Conservation (phyloP, 2,329 filamentous ascomycete genomes). For the Paecilomyces sp. region DNA sequence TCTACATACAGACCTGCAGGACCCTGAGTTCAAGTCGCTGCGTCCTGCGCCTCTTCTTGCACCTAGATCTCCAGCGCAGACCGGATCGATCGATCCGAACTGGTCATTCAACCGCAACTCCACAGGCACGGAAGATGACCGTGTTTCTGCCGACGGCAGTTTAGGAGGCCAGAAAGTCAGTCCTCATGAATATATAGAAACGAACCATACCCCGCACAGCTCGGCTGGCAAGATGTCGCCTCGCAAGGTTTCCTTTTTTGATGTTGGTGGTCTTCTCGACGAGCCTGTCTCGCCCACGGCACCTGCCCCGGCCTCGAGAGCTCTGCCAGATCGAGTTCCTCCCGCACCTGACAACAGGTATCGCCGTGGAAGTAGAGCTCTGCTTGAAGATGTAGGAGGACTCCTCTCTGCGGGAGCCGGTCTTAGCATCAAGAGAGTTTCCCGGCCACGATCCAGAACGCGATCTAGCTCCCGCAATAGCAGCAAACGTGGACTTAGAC, state of each 20-base stretch:
- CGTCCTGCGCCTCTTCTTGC: constrained; percentile 33
- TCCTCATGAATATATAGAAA: constrained; percentile 27
- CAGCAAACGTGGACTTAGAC: constrained; percentile 9
- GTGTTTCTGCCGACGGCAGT: constrained; percentile 19
- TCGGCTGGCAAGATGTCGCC: constrained; percentile 39
- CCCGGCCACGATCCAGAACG: constrained; percentile 1
- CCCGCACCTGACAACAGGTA: constrained; percentile 1
- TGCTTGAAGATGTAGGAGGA: constrained; percentile 29
- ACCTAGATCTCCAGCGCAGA: constrained; percentile 20
- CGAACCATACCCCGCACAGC: constrained; percentile 20
- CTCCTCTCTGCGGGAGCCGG: constrained; percentile 12
- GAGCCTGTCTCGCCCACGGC: constrained; percentile 41
- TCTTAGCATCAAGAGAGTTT: constrained; percentile 8
- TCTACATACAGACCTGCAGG: constrained; percentile 46
- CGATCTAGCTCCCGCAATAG: constrained; percentile 1
- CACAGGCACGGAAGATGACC: constrained; percentile 19
- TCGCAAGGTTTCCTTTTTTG: constrained; percentile 69
- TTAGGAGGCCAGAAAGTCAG: constrained; percentile 22
- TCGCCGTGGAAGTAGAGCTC: constrained; percentile 19
- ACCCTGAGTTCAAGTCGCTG: constrained; percentile 21
- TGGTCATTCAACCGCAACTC: constrained; percentile 25
- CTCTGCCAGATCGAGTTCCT: not conserved
- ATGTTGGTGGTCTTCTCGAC: constrained; percentile 70
- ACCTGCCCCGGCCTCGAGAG: constrained; percentile 1
- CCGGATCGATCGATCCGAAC: constrained; percentile 21